Conservation (phyloP, 495 filamentous ascomycete genomes). For the Bacidia rubella region DNA sequence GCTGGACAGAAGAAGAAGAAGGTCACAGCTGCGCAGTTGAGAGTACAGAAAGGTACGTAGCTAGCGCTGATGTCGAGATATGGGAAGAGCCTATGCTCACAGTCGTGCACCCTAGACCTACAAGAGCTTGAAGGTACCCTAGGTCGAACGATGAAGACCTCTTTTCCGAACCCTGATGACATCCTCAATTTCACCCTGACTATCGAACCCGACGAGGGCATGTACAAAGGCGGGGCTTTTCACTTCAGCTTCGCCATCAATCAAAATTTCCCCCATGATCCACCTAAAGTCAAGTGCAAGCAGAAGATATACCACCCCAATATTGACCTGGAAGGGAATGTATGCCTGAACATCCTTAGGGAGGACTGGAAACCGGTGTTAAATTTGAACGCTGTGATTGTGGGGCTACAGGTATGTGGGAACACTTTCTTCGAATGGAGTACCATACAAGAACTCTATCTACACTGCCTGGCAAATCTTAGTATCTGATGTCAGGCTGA, state of each 20-base stretch:
- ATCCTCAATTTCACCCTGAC: conserved; percentile 90
- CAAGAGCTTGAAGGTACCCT: conserved; percentile 64
- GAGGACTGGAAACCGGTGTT: conserved; percentile 99
- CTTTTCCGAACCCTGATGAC: conserved; percentile 89
- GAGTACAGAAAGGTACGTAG: conserved; percentile 79
- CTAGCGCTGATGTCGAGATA: neutral
- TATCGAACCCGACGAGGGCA: conserved; percentile 93
- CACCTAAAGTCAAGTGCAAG: conserved; percentile 92
- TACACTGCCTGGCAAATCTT: no score
- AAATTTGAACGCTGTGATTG: conserved; percentile 92
- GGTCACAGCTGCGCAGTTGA: conserved; percentile 88
- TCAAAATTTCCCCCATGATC: conserved; percentile 92
- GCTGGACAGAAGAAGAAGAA: conserved; percentile 86
- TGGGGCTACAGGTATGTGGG: conserved; percentile 65
- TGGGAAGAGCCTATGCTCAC: neutral
- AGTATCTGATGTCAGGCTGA: neutral
- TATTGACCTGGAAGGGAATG: conserved; percentile 94
- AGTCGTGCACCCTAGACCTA: conserved; percentile 47
- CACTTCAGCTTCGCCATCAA: conserved; percentile 84
- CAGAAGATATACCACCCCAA: conserved; percentile 99
- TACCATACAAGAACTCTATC: neutral
- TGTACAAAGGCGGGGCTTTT: conserved; percentile 87
- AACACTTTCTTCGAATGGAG: neutral
- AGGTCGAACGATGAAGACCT: conserved; percentile 79
- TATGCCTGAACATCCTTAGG: conserved; percentile 89